phyloP scores from a whole-genome alignment of 768 basidiomycete genomes.

The Hebeloma cylindrosporum region DNA sequence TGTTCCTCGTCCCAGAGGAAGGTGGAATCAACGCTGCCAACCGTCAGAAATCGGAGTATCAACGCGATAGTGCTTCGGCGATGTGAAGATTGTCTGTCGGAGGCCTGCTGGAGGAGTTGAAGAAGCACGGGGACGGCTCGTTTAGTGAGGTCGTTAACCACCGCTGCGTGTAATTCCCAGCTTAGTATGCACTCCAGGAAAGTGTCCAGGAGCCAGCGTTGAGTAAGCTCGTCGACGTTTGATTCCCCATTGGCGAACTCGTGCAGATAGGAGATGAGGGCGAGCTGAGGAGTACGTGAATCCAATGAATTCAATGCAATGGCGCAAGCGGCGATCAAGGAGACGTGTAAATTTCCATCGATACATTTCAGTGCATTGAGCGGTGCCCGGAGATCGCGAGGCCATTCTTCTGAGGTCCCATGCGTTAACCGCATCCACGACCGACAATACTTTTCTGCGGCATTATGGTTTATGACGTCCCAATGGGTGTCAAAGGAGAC shows the following conservation, averaged over 20 bases:
- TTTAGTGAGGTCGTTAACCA: slow-evolving; percentile 34
- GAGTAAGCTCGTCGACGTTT: slow-evolving; percentile 31
- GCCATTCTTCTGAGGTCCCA: slow-evolving; percentile 36
- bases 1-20: slow-evolving; percentile 29
- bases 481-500: slow-evolving; percentile 35
- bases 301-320: slow-evolving; percentile 37
- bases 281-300: slow-evolving; percentile 34
- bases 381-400: slow-evolving; percentile 33
- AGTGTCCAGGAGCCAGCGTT: slow-evolving; percentile 40
- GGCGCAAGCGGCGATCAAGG: slow-evolving; percentile 36
- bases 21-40: slow-evolving; percentile 24
- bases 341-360: slow-evolving; percentile 28
- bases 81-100: slow-evolving; percentile 28
- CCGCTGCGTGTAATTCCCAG: slow-evolving; percentile 39
- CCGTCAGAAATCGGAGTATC: slow-evolving; percentile 32
- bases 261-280: slow-evolving; percentile 34
- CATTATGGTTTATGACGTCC: slow-evolving; percentile 34
- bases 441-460: slow-evolving; percentile 38
- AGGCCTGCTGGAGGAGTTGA: slow-evolving; percentile 31
- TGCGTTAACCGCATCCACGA: slow-evolving; percentile 42
- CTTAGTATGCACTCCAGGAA: slow-evolving; percentile 35
- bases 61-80: slow-evolving; percentile 32
- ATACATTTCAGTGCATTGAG: slow-evolving; percentile 33
- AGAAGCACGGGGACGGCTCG: slow-evolving; percentile 37
- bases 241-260: slow-evolving; percentile 30